Evolutionary conservation across 495 filamentous ascomycete genomes (phyloP).

Genomic region (Podospora conica): DNA sequence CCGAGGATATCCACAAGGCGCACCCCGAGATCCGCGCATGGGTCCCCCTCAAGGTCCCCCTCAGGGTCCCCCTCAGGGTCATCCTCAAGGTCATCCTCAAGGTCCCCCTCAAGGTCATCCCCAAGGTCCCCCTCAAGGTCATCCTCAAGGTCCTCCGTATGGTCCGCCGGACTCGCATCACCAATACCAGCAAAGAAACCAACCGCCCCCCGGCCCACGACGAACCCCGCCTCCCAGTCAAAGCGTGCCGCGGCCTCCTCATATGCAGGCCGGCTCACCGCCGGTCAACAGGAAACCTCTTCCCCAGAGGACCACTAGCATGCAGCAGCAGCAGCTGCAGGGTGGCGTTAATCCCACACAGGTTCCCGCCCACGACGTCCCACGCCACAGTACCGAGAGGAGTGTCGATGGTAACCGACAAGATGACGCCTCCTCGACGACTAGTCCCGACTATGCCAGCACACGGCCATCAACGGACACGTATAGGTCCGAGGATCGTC

Average conservation of each 20-base stretch:
- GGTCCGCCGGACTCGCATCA: background rate
- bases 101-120: slow-evolving; percentile 4
- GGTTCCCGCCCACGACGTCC: slow-evolving; percentile 10
- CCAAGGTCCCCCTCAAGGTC: slow-evolving; percentile 4
- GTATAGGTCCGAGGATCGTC: slow-evolving; percentile 55
- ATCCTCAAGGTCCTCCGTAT: background rate
- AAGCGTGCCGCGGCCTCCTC: slow-evolving; percentile 20
- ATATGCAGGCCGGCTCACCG: slow-evolving; percentile 27
- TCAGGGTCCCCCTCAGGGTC: background rate
- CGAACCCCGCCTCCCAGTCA: slow-evolving; percentile 33
- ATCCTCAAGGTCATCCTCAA: too few relatives aligned
- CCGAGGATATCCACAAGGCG: slow-evolving; percentile 8
- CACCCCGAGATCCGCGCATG: slow-evolving; percentile 15
- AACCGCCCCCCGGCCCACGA: slow-evolving; percentile 26
- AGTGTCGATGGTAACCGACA: slow-evolving; percentile 38
- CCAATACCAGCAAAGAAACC: background rate
- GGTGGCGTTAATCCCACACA: slow-evolving; percentile 51
- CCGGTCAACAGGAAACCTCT: slow-evolving; percentile 55
- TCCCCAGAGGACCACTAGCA: slow-evolving; percentile 40
- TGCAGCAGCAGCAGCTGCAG: slow-evolving; percentile 40
- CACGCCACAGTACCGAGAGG: slow-evolving; percentile 31
- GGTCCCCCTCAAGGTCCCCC: slow-evolving; percentile 2
- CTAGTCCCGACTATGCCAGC: slow-evolving; percentile 60
- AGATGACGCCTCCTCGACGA: slow-evolving; percentile 45
- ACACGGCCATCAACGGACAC: slow-evolving; percentile 61